phyloP scores from a whole-genome alignment of 2,329 filamentous ascomycete genomes.

The Aspergillus sp. region DNA sequence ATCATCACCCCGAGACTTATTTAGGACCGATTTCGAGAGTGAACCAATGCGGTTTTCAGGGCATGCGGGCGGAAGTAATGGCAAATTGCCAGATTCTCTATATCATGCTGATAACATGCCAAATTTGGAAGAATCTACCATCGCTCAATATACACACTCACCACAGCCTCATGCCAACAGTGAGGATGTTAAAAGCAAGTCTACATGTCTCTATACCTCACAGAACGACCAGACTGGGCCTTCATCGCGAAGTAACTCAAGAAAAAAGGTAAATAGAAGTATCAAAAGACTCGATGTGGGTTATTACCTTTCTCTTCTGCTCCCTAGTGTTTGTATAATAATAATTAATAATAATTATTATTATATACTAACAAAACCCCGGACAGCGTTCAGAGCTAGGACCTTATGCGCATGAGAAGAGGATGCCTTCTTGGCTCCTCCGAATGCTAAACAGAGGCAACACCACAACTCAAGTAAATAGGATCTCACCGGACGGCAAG shows the following conservation, averaged over 20 bases:
- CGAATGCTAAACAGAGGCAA: slow-evolving; percentile 61
- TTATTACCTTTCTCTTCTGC: slow-evolving; percentile 3
- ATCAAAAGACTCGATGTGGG: slow-evolving; percentile 33
- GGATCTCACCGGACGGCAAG: slow-evolving; percentile 45
- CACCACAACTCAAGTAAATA: slow-evolving; percentile 56
- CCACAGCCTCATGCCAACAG: not conserved
- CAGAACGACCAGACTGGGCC: not conserved
- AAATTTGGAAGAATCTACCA: slow-evolving; percentile 38
- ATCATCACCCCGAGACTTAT: not conserved
- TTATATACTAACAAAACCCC: slow-evolving; percentile 17
- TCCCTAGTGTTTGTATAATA: not conserved
- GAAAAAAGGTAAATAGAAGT: slow-evolving; percentile 1
- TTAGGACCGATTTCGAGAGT: not conserved
- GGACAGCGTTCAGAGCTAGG: slow-evolving; percentile 63
- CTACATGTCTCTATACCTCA: not conserved
- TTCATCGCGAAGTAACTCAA: not conserved
- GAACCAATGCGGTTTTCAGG: not conserved
- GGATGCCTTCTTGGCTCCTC: slow-evolving; percentile 71
- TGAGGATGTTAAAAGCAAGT: not conserved
- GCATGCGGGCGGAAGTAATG: not conserved
- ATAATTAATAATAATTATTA: not conserved
- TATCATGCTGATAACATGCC: not conserved
- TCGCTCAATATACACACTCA: slow-evolving; percentile 39
- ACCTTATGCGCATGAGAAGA: slow-evolving; percentile 68
- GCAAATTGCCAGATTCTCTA: not conserved